Evolutionary conservation across 257 asterid species (phyloP), one percentile per base, ranked within the genome.

Genomic region (Perilla frutescens): DNA sequence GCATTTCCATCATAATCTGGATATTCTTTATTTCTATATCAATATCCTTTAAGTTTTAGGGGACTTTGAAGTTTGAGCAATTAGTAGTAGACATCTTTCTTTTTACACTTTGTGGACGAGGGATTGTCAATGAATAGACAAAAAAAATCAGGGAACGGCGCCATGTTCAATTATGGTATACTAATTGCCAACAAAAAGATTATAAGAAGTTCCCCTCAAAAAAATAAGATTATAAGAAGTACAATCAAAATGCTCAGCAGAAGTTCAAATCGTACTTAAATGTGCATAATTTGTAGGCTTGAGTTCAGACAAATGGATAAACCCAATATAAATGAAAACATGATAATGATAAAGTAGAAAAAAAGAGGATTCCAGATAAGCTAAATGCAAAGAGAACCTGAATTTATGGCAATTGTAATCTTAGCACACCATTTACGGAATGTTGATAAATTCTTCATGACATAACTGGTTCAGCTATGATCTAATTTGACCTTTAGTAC

Each of bases 91-190:
- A 64, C 57, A 37, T 4, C 69, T 60, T 47, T 60, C 4, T 57
- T 47, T 14, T 60, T 61, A 37, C 48, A 60, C 47, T 37, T 36
- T 60, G 29, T 2, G 10, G 31, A 0, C 2, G 7, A 26, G 65
- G 48, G 47, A 1, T 20, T 34, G 20, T 14, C 48, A 14, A 70
- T 43, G 32, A 48, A 41, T n/a, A 56, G 14, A 59, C 8, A 71
- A 26, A 60, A 71, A 26, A 60, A 71, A 68, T 62, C 61, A 62
- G 37, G 70, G 15, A 64, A 64, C 5, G 26, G 47, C 41, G 4
- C 13, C 66, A 55, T 13, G 36, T 32, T 6, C n/a, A 29, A 13
- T 44, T n/a, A 54, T 49, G 6, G 31, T 54, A 67, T 60, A 20
- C 26, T 20, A 20, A 57, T 15, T 37, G 59, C 66, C 71, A 67